These are phyloP conservation scores for Colletotrichum sp. DNA, from an alignment of 2,329 filamentous ascomycete genomes.

Conservation along the genomic window DNA sequence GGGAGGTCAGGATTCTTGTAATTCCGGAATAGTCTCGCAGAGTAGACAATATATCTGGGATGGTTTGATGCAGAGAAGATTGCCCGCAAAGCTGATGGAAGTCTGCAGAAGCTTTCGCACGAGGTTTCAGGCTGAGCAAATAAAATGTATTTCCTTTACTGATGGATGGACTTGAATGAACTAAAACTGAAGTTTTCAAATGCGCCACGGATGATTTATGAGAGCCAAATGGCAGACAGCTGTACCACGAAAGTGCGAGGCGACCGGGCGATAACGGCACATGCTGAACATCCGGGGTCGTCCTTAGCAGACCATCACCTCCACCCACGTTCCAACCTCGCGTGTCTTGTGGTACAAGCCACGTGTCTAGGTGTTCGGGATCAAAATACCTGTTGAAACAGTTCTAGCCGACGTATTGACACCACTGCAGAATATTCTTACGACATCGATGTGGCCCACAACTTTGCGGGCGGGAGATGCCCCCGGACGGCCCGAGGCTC, in stretches of 20 bases:
- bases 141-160: neutral
- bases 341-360: neutral
- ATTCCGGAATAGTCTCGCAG: neutral
- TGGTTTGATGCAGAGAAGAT: neutral
- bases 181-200: neutral
- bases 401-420: neutral
- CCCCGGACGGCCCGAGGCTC: neutral
- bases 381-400: neutral
- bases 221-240: neutral
- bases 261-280: neutral
- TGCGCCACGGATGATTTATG: neutral
- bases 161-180: neutral
- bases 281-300: neutral
- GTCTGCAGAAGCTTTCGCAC: neutral
- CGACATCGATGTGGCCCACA: neutral
- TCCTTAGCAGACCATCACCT: neutral
- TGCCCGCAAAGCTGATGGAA: neutral
- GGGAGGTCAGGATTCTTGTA: accelerated
- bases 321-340: neutral
- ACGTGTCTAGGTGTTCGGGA: neutral
- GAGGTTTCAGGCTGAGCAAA: neutral
- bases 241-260: neutral
- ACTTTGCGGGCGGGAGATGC: neutral
- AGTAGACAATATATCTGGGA: neutral
- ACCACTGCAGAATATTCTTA: neutral